Evolutionary conservation across 2,329 filamentous ascomycete species (phyloP), one percentile per base, ranked within the genome.

Genomic region (Pseudogymnoascus sp.): DNA sequence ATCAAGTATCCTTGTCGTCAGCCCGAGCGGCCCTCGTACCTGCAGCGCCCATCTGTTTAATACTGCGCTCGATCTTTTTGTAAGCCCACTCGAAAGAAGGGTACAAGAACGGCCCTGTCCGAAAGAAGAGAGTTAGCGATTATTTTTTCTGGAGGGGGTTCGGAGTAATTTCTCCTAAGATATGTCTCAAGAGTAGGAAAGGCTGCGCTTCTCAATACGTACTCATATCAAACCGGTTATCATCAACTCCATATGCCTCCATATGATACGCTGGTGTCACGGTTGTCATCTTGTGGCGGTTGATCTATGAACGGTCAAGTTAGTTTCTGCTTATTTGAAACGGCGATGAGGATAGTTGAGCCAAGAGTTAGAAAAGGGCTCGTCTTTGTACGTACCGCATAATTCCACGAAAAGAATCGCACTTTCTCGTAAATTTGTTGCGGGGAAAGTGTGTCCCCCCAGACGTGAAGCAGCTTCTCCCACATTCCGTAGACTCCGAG

Each of bases 261-360:
- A 63, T 64, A 61, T 73, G 71, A 37, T 67, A 66, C 8, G 63
- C 38, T 0, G 82, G 82, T 7, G 82, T 84, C 64, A 84, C 72
- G 8, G 79, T 79, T 2, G 81, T 84, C 77, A 82, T 81, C 73
- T 88, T 88, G 69, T 88, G 85, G 10, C 85, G 73, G 70, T 88
- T 88, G 68, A 87, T 84, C 0, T 78, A 77, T 70, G 85, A 83
- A 66, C 77, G 62, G 28, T 43, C 7, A 16, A 2, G 46, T 56
- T 19, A 56, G n/a, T 33, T 56, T 19, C 26, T 12, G n/a, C 10
- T 33, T 5, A 19, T 56, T 56, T 16, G 2, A 31, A 12, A 31
- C 12, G 26, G 24, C n/a, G 7, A 1, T 16, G 3, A n/a, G n/a
- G 6, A 6, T 53, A 10, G 46, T 56, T 56, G 22, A 46, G 2